These are phyloP conservation scores for Aphanomyces cochlioides DNA, from an alignment of 352 stramenopile genomes.

Conservation along the genomic window DNA sequence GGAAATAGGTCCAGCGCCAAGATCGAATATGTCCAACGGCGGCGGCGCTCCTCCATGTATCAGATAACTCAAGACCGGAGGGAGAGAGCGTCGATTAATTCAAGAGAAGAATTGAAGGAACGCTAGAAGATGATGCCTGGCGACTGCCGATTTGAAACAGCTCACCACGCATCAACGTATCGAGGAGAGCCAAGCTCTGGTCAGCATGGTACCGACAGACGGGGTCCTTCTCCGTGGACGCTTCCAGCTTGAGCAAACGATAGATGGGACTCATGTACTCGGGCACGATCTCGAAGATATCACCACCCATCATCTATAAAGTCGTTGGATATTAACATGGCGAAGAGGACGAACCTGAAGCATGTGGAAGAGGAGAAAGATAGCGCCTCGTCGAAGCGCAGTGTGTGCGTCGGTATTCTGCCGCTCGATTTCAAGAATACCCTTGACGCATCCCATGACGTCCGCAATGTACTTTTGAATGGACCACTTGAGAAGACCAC, in stretches of 20 bases:
- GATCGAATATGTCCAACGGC: conserved; percentile 10
- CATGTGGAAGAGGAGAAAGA: conserved; percentile 75
- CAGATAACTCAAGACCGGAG: no score
- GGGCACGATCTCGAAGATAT: conserved; percentile 67
- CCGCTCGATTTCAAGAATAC: conserved; percentile 72
- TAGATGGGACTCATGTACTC: conserved; percentile 72
- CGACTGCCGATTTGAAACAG: conserved; percentile 45
- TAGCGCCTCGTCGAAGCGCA: conserved; percentile 63
- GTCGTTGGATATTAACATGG: no score
- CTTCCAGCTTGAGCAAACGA: conserved; percentile 70
- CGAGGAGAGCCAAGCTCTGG: conserved; percentile 47
- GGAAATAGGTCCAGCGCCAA: not conserved
- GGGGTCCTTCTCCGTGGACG: conserved; percentile 50
- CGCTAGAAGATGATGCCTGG: not conserved
- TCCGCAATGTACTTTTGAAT: conserved; percentile 67
- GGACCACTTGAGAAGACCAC: conserved; percentile 63
- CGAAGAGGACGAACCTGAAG: conserved; percentile 35
- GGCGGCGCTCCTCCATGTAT: not conserved
- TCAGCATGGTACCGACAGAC: conserved; percentile 67
- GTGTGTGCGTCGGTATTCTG: conserved; percentile 36
- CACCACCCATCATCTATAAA: conserved; percentile 54
- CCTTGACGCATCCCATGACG: conserved; percentile 73
- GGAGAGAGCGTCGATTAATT: not conserved
- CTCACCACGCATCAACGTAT: conserved; percentile 67
- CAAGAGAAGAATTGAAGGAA: conserved; percentile 14